Conservation (phyloP, 768 basidiomycete species). For the Leccinum pellstonianum region DNA sequence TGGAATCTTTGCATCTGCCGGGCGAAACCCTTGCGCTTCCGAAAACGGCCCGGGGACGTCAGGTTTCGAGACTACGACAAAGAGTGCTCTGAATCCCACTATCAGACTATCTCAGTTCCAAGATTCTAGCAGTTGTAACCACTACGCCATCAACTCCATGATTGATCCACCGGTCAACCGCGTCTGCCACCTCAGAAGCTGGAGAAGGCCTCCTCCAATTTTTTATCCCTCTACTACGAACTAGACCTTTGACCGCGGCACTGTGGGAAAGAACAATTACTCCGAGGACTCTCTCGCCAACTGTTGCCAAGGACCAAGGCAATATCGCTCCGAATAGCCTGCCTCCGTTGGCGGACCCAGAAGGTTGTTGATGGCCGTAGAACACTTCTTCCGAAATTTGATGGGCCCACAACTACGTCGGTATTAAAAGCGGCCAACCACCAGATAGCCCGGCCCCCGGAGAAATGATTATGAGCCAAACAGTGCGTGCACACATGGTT, state of each 20-base stretch:
- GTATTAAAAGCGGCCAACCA: too few species aligned
- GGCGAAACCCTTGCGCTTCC: neutral
- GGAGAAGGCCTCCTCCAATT: neutral
- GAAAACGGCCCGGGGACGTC: neutral
- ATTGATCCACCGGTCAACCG: constrained; percentile 3
- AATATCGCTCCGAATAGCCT: neutral
- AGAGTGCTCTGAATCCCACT: neutral
- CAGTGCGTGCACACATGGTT: neutral
- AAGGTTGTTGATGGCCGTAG: neutral
- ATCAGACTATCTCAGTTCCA: neutral
- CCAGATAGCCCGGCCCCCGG: neutral
- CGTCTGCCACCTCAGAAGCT: neutral
- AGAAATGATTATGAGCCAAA: neutral
- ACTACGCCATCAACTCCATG: constrained; percentile 3
- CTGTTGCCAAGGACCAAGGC: neutral
- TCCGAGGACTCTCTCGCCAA: neutral
- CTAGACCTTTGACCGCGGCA: neutral
- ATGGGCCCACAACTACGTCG: neutral
- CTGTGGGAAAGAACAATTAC: neutral
- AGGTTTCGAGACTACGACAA: neutral
- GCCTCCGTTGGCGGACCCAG: neutral
- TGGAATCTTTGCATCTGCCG: neutral
- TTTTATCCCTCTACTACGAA: neutral
- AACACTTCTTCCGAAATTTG: neutral
- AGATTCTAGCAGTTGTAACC: neutral